Conservation (phyloP, 179 eudicot species). For the Monotropa hypopitys region DNA sequence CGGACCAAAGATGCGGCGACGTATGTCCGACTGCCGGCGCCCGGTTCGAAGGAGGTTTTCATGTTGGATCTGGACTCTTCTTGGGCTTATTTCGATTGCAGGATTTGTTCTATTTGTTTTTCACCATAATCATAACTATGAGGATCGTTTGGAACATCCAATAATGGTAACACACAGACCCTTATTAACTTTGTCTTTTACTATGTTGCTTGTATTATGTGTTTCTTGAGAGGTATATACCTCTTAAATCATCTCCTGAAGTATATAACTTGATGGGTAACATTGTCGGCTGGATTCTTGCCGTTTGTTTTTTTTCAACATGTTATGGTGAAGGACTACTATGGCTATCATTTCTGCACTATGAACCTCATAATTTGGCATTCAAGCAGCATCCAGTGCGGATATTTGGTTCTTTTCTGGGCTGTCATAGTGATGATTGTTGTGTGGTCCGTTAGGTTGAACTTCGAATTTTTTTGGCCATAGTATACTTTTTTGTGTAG, state of each 20-base stretch:
- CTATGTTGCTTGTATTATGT: not conserved
- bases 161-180: slow-evolving; percentile 32
- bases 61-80: slow-evolving; percentile 75
- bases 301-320: not conserved
- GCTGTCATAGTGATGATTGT: not conserved
- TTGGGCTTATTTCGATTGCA: slow-evolving; percentile 41
- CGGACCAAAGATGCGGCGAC: slow-evolving; percentile 55
- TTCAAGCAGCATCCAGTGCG: not conserved
- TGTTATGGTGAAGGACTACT: not conserved
- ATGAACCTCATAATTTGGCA: not conserved
- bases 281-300: not conserved
- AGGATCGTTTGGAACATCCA: slow-evolving; percentile 36
- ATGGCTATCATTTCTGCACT: not conserved
- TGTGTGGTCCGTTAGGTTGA: not conserved
- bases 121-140: slow-evolving; percentile 50
- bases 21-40: slow-evolving; percentile 87
- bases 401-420: not conserved
- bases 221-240: too few relatives aligned
- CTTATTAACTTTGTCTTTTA: not conserved
- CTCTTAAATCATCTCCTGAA: not conserved
- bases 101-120: slow-evolving; percentile 52
- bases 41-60: slow-evolving; percentile 58
- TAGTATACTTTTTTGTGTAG: not conserved
- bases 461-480: not conserved
- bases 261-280: not conserved